Evolutionary conservation across 2,329 filamentous ascomycete species (phyloP), one percentile per base, ranked within the genome.

Genomic region (Talaromyces amestolkiae): DNA sequence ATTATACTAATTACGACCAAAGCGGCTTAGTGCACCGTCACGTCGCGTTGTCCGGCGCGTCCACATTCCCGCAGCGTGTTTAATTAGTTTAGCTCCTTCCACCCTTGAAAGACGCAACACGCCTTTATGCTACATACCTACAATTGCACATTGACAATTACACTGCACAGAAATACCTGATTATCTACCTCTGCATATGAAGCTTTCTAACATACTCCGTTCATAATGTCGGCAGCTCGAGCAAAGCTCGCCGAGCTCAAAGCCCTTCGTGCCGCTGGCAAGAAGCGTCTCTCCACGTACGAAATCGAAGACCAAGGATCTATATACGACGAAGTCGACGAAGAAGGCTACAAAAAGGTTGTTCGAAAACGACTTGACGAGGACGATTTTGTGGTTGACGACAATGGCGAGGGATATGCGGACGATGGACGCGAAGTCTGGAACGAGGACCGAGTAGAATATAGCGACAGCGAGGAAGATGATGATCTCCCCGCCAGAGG

Each of bases 301-400:
- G 84, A 97, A 78, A 87, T 97, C 68, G 87, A 92, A 72, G 89
- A 98, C 68, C 90, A 91, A 72, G 87, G 89, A 69, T 88, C 91
- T 71, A 83, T 99, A 53, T 99, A 98, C 81, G 95, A 98, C 69
- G 93, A 96, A 73, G 93, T 99, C 58, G 93, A 98, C 74, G 95
- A 99, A 73, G 94, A 95, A 73, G 91, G 91, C 61, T 99, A 99
- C 84, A 97, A 97, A 82, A 96, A 96, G 77, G 90, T 98, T 70
- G 93, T 99, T 15, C 87, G 95, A 49, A 88, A 90, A 64, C 89
- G 95, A 56, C 84, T 99, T 61, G 91, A 98, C 74, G 85, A 96
- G 73, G 95, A 99, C 72, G 95, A 99, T 80, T 99, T 99, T 74
- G 94, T 99, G 61, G 93, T 99, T 67, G 95, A 98, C 81, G 95